These are phyloP conservation scores for Neophaeococcomyces mojaviensis DNA, from an alignment of 2,329 filamentous ascomycete genomes.

Conservation along the genomic window DNA sequence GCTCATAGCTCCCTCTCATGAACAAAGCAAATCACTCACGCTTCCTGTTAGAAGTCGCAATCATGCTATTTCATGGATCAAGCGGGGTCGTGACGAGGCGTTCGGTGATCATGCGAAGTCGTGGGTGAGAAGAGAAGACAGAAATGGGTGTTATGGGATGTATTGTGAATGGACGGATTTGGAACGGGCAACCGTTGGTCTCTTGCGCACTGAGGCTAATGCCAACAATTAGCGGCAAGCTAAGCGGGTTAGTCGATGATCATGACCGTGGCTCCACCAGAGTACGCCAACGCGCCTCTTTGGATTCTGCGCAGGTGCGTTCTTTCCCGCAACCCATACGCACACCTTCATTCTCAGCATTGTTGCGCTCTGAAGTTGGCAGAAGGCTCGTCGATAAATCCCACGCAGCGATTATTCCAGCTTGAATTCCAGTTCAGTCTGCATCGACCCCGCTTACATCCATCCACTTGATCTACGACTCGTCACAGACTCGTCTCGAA, in stretches of 20 bases:
- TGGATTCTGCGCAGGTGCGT: constrained; percentile 3
- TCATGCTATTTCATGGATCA: neutral
- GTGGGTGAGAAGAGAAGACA: neutral
- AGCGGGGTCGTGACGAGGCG: constrained; percentile 8
- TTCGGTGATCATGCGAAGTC: neutral
- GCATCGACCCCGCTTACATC: constrained; percentile 5
- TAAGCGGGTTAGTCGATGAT: neutral
- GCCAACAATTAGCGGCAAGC: neutral
- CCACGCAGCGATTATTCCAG: neutral
- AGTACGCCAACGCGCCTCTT: neutral
- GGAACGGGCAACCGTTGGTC: neutral
- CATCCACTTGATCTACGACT: neutral
- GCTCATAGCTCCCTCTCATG: neutral
- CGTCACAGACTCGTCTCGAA: neutral
- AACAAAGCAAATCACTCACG: neutral
- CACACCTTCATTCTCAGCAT: constrained; percentile 5
- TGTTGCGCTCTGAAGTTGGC: neutral
- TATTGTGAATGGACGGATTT: constrained; percentile 6
- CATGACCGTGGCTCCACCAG: neutral
- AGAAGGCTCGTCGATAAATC: neutral
- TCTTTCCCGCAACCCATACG: neutral
- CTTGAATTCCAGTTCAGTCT: constrained; percentile 1
- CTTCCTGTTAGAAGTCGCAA: neutral
- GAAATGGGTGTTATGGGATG: constrained; percentile 1
- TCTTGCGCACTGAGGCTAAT: neutral